phyloP scores from a whole-genome alignment of 2,329 filamentous ascomycete species.

The Ceratocystis variospora region DNA sequence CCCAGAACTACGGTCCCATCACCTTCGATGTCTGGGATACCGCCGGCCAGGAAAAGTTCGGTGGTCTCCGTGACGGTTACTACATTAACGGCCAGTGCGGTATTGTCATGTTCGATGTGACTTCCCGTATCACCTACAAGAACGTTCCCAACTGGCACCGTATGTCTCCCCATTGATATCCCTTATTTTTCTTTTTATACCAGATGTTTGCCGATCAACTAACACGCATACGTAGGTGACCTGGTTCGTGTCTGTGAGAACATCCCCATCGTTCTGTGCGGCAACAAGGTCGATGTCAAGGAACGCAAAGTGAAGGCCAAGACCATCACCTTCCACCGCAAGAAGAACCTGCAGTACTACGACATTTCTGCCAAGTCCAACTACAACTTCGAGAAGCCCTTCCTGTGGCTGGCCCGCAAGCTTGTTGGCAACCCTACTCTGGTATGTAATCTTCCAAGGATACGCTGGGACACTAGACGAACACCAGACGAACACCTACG shows the following conservation, averaged over 20 bases:
- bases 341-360: conserved; percentile 99
- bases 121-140: conserved; percentile 99
- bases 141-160: conserved; percentile 99
- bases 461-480: neutral
- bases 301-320: conserved; percentile 99
- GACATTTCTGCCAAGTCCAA: conserved; percentile 99
- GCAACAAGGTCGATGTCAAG: conserved; percentile 99
- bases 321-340: conserved; percentile 99
- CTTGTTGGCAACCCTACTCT: conserved; percentile 83
- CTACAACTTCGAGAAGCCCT: conserved; percentile 99
- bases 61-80: conserved; percentile 97
- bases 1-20: conserved; percentile 81
- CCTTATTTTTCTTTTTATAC: neutral
- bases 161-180: conserved; percentile 39
- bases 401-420: conserved; percentile 98
- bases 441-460: conserved; percentile 38
- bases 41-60: conserved; percentile 98
- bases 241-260: conserved; percentile 98
- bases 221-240: conserved; percentile 49
- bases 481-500: neutral
- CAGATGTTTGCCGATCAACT: neutral
- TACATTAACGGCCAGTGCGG: conserved; percentile 99
- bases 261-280: conserved; percentile 93
- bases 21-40: conserved; percentile 99
- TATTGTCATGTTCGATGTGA: conserved; percentile 99